phyloP scores from a whole-genome alignment of 2,329 filamentous ascomycete genomes.

The Neofusicoccum cordaticola region DNA sequence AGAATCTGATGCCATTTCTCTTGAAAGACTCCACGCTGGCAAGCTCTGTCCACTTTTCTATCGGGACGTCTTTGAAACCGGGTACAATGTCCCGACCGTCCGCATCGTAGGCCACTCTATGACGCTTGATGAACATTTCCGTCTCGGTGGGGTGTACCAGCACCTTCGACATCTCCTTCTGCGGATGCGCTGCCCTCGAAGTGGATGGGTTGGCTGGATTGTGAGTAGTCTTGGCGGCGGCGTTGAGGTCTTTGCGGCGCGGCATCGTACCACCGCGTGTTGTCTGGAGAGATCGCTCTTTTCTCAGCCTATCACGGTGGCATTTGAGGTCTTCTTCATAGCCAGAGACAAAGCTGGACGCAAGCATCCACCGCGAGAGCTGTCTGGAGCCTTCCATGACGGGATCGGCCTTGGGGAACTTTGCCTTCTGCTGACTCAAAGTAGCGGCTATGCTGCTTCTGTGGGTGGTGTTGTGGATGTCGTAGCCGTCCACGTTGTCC shows the following conservation, averaged over 20 bases:
- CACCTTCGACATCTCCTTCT: neutral
- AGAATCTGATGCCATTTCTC: neutral
- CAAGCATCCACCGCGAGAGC: neutral
- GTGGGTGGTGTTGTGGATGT: neutral
- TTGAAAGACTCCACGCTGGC: neutral
- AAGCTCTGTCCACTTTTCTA: conserved; percentile 3
- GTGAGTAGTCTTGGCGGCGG: neutral
- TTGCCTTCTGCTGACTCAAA: conserved; percentile 5
- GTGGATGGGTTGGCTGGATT: neutral
- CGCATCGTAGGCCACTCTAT: conserved; percentile 3
- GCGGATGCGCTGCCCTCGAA: neutral
- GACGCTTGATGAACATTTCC: conserved; percentile 6
- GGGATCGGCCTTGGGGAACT: neutral
- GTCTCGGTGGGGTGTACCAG: neutral
- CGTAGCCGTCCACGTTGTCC: conserved; percentile 7
- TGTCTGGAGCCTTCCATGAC: conserved; percentile 2
- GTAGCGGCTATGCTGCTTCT: conserved; percentile 12
- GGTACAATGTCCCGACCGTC: conserved; percentile 7
- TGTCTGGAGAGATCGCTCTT: neutral
- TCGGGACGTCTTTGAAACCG: neutral
- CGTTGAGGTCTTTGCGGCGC: neutral
- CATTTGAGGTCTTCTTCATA: neutral
- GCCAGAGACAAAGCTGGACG: neutral
- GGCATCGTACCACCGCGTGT: neutral
- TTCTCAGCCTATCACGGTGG: neutral